phyloP scores from a whole-genome alignment of 2,329 filamentous ascomycete genomes.

The Scortechinia acanthostroma region DNA sequence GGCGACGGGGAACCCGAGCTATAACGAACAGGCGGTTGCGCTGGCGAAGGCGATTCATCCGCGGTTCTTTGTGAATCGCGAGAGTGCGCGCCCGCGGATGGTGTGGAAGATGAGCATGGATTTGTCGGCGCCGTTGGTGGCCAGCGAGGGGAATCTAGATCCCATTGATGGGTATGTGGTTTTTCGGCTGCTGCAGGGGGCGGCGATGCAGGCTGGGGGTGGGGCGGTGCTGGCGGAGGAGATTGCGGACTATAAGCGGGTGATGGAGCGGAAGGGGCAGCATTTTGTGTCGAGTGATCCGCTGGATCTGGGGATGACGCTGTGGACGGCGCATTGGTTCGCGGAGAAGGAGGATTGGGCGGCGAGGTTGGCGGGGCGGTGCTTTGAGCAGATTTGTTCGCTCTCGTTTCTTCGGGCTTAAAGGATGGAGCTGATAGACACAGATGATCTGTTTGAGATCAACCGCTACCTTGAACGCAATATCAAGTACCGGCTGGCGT shows the following conservation, averaged over 20 bases:
- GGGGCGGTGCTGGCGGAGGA: constrained; percentile 29
- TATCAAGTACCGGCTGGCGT: constrained; percentile 29
- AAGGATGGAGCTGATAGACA: constrained; percentile 11
- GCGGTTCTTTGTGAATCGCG: constrained; percentile 30
- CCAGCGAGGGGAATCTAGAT: constrained; percentile 44
- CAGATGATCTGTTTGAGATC: constrained; percentile 9
- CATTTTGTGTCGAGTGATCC: constrained; percentile 36
- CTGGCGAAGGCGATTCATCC: constrained; percentile 43
- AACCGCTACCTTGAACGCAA: constrained; percentile 11
- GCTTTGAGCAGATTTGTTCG: constrained; percentile 9
- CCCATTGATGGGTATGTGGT: constrained; percentile 44
- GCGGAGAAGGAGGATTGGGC: constrained; percentile 37
- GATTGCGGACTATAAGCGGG: constrained; percentile 39
- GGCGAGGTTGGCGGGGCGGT: constrained; percentile 17
- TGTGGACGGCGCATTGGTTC: constrained; percentile 47
- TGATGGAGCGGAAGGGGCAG: constrained; percentile 34
- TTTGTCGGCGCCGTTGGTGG: constrained; percentile 33
- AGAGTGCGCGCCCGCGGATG: constrained; percentile 20
- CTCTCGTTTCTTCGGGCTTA: background rate
- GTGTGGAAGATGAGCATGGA: constrained; percentile 49
- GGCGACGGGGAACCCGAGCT: constrained; percentile 33
- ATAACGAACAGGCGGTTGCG: constrained; percentile 40
- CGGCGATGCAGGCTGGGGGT: constrained; percentile 18
- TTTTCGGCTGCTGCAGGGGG: constrained; percentile 35
- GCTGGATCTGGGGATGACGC: constrained; percentile 50